These are phyloP conservation scores for Larix sibirica DNA, from an alignment of 83 land plant genomes.

Conservation along the genomic window DNA sequence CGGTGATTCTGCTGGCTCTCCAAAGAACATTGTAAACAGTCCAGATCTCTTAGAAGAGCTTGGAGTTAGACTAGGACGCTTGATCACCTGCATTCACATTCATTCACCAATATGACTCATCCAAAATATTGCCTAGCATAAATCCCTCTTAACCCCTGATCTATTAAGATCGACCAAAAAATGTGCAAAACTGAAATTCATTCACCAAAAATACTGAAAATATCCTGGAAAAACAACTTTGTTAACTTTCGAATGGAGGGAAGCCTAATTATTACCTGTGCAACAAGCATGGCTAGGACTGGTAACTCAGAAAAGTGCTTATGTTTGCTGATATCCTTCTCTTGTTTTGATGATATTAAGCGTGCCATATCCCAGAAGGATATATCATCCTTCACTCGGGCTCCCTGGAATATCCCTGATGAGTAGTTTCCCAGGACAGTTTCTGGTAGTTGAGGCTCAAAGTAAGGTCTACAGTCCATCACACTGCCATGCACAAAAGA, in stretches of 20 bases:
- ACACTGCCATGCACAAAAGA: constrained; percentile 22
- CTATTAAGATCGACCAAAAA: not conserved
- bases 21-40: constrained; percentile 38
- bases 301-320: constrained; percentile 49
- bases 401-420: constrained; percentile 17
- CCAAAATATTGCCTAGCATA: too few relatives aligned
- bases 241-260: not conserved
- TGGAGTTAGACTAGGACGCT: constrained; percentile 41
- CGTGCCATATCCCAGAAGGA: constrained; percentile 51
- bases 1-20: constrained; percentile 11
- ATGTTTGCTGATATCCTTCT: constrained; percentile 31
- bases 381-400: constrained; percentile 29
- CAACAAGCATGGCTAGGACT: constrained; percentile 42
- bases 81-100: constrained; percentile 31
- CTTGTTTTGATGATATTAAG: constrained; percentile 18
- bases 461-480: constrained; percentile 28
- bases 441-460: constrained; percentile 35
- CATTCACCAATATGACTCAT: not conserved
- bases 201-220: too few relatives aligned
- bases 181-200: not conserved
- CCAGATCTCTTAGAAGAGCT: constrained; percentile 36
- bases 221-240: too few relatives aligned
- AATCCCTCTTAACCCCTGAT: not conserved
- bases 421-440: constrained; percentile 37
- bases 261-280: constrained; percentile 28